phyloP scores from a whole-genome alignment of 371 early-diverging fungal species.

The Sporodiniella umbellata region DNA sequence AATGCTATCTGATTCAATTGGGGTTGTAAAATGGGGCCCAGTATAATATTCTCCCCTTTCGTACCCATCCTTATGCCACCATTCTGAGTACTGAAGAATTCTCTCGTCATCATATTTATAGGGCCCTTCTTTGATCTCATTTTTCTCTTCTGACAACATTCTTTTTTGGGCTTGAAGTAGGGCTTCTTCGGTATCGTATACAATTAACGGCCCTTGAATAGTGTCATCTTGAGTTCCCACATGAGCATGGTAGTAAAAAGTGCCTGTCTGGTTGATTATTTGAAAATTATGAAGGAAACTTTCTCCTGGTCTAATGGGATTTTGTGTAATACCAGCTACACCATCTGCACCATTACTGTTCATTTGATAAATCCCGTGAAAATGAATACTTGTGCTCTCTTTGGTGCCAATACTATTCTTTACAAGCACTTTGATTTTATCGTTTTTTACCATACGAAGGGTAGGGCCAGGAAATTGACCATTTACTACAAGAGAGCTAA shows the following conservation, averaged over 20 bases:
- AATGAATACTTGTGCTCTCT: conserved; percentile 28
- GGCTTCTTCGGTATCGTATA: conserved; percentile 31
- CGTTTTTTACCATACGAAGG: conserved; percentile 32
- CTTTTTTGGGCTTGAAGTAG: background rate
- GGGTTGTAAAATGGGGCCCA: conserved; percentile 15
- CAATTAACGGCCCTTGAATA: conserved; percentile 45
- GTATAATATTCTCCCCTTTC: conserved; percentile 18
- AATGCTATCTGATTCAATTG: conserved; percentile 23
- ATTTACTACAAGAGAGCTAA: conserved; percentile 26
- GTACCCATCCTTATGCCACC: conserved; percentile 33
- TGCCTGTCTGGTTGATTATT: conserved; percentile 41
- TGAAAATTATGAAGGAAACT: conserved; percentile 45
- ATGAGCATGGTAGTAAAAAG: conserved; percentile 55
- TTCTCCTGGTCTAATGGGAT: conserved; percentile 47
- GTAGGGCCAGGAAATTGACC: conserved; percentile 47
- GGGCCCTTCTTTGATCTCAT: conserved; percentile 10
- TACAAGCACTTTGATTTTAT: conserved; percentile 32
- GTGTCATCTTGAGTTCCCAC: conserved; percentile 42
- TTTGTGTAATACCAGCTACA: conserved; percentile 54
- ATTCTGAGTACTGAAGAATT: conserved; percentile 37
- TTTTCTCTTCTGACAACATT: conserved; percentile 2
- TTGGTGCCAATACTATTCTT: conserved; percentile 22
- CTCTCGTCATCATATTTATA: conserved; percentile 46
- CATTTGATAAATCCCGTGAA: conserved; percentile 43
- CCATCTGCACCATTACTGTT: conserved; percentile 45